Percentiles rank a stretch among this genome's conserved stretches.
Conservation (phyloP, 2,329 filamentous ascomycete species). For the Neurospora crassa region DNA sequence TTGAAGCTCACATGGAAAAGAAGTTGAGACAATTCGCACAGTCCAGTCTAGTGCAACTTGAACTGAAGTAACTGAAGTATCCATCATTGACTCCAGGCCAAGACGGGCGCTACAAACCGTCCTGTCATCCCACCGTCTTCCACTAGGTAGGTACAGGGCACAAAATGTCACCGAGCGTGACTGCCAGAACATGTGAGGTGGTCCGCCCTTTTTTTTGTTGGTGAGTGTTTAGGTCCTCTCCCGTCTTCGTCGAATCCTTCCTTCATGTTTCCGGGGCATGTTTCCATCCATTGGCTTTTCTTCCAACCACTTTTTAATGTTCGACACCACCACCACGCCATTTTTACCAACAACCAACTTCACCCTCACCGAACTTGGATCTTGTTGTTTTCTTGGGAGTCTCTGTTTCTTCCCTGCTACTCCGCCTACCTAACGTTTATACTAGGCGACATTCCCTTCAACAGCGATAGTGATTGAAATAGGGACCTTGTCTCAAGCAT, state of each 20-base stretch:
- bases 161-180: not conserved
- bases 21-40: not conserved
- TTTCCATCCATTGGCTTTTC: not conserved
- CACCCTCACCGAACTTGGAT: not conserved
- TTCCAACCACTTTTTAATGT: not conserved
- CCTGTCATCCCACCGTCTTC: not conserved
- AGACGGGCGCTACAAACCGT: not conserved
- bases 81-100: not conserved
- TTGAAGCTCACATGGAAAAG: not conserved
- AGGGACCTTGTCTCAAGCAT: not conserved
- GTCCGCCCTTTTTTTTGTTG: not conserved
- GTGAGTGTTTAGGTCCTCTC: not conserved
- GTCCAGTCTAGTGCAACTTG: not conserved
- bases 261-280: not conserved
- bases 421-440: not conserved
- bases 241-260: not conserved
- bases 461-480: not conserved
- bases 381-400: not conserved
- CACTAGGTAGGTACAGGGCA: not conserved
- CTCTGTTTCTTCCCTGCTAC: not conserved
- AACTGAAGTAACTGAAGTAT: not conserved
- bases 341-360: not conserved
- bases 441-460: not conserved
- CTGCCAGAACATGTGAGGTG: not conserved
- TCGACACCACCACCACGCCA: not conserved